Percentiles rank a stretch among this genome's conserved stretches.
These are phyloP conservation scores for Dactylellina parvicollis DNA, from an alignment of 2,329 filamentous ascomycete genomes.

Conservation along the genomic window DNA sequence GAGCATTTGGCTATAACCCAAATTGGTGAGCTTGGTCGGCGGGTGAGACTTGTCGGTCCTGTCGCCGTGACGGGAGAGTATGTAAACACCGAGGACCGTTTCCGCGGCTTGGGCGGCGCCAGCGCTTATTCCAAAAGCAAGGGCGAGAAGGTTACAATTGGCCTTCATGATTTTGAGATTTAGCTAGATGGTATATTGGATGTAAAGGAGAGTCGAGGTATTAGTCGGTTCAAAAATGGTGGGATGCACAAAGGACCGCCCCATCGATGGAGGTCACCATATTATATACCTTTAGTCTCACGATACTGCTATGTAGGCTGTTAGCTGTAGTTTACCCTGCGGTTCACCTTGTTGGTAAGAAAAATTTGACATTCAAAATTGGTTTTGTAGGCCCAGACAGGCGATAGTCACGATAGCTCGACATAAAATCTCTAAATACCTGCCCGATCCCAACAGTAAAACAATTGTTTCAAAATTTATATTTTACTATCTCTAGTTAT, in stretches of 20 bases:
- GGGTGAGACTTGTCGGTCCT: slow-evolving; percentile 80
- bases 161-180: slow-evolving; percentile 9
- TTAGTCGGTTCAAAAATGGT: neutral
- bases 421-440: slow-evolving; percentile 1
- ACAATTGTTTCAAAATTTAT: neutral
- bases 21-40: slow-evolving; percentile 77
- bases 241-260: neutral
- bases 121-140: slow-evolving; percentile 36
- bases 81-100: slow-evolving; percentile 80
- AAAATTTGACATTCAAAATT: slow-evolving; percentile 14
- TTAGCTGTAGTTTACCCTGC: slow-evolving; percentile 1
- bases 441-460: slow-evolving; percentile 25
- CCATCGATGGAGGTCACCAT: neutral
- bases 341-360: neutral
- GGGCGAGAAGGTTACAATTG: slow-evolving; percentile 34
- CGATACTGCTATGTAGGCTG: neutral
- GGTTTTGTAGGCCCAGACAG: neutral
- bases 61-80: slow-evolving; percentile 91
- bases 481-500: neutral
- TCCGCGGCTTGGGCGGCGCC: slow-evolving; percentile 63
- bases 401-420: slow-evolving; percentile 15
- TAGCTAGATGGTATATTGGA: neutral
- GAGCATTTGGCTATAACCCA: slow-evolving; percentile 81
- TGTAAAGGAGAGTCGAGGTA: neutral
- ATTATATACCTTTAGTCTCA: neutral